phyloP scores from a whole-genome alignment of 2,329 filamentous ascomycete genomes.

The Cercospora nicotianae region DNA sequence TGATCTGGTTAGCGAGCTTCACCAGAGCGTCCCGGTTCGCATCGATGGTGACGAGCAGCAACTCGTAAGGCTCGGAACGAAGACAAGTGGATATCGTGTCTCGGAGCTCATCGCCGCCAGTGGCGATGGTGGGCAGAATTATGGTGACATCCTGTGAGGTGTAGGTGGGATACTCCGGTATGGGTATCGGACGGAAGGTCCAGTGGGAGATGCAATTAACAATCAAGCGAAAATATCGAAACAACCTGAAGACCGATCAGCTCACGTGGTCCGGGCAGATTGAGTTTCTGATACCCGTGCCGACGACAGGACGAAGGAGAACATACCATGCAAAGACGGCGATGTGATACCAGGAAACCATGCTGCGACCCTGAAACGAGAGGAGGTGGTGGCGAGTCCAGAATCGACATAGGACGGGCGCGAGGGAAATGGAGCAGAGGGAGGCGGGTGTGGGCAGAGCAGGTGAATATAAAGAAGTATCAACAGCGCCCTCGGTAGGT shows the following conservation, averaged over 20 bases:
- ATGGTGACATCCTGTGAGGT: constrained; percentile 85
- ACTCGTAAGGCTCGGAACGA: constrained; percentile 65
- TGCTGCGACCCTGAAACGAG: constrained; percentile 38
- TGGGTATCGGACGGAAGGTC: constrained; percentile 80
- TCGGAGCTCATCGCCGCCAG: constrained; percentile 77
- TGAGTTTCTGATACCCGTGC: constrained; percentile 27
- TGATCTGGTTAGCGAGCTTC: constrained; percentile 57
- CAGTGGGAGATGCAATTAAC: constrained; percentile 85
- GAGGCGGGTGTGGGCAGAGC: constrained; percentile 25
- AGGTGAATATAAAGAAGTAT: constrained; percentile 36
- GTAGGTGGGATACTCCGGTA: constrained; percentile 76
- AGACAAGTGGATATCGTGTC: constrained; percentile 78
- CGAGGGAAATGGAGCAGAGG: constrained; percentile 25
- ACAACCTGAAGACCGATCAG: constrained; percentile 60
- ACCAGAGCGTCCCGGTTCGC: constrained; percentile 64
- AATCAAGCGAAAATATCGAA: constrained; percentile 82
- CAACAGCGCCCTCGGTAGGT: constrained; percentile 36
- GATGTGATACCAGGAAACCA: constrained; percentile 38
- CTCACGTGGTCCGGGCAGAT: constrained; percentile 27
- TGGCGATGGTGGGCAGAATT: constrained; percentile 89
- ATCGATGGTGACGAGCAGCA: constrained; percentile 85
- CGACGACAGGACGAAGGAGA: constrained; percentile 11
- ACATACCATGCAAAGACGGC: constrained; percentile 39
- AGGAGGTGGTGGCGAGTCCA: constrained; percentile 30
- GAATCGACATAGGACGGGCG: constrained; percentile 35